Evolutionary conservation across 306 rosid genomes (phyloP).

Genomic region (Acacia acuminata): DNA sequence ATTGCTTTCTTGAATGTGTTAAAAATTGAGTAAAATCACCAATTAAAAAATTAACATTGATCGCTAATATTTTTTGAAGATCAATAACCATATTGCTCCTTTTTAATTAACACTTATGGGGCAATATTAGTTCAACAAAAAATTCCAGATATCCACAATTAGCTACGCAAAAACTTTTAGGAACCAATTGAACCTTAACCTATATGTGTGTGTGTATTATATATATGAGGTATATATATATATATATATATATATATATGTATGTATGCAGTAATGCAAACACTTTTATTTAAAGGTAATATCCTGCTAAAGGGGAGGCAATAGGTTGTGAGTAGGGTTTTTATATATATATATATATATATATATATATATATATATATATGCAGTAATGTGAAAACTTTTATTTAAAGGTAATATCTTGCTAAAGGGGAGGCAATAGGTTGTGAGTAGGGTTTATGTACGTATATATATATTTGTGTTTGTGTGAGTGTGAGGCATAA

Average conservation of each 20-base stretch:
- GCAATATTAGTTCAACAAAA: too few species aligned
- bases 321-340: neutral
- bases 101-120: too few species aligned
- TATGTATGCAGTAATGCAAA: neutral
- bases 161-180: too few species aligned
- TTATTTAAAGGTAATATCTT: neutral
- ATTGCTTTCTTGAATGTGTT: too few species aligned
- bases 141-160: too few species aligned
- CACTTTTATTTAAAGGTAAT: neutral
- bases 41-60: too few species aligned
- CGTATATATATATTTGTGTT: neutral
- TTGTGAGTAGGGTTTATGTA: neutral
- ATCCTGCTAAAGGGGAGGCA: neutral
- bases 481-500: neutral
- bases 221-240: too few species aligned
- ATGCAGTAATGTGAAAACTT: neutral
- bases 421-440: neutral
- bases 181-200: too few species aligned
- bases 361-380: neutral
- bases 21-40: too few species aligned
- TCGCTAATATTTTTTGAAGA: too few species aligned
- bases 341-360: too few species aligned
- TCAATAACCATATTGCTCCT: too few species aligned
- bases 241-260: neutral
- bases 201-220: neutral